Conservation (phyloP, 2,329 filamentous ascomycete species). For the Penicillium sclerotiorum region DNA sequence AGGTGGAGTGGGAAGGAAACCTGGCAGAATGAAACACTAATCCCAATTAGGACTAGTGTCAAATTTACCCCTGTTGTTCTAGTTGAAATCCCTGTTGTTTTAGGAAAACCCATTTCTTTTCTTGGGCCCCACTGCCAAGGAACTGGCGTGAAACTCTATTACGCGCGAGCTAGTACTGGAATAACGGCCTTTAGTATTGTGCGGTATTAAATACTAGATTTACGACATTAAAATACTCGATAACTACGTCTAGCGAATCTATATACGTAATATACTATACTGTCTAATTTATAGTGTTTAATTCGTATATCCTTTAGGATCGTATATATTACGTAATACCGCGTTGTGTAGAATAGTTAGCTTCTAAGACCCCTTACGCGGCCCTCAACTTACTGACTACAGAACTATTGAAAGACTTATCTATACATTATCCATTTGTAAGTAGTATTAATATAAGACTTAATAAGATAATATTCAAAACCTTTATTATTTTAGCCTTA, state of each 20-base stretch:
- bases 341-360: neutral
- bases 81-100: too few relatives aligned
- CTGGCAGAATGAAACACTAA: too few relatives aligned
- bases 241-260: neutral
- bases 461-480: conserved; percentile 1
- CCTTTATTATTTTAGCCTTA: neutral
- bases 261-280: neutral
- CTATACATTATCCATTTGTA: conserved; percentile 8
- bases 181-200: neutral
- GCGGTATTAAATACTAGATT: neutral
- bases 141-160: neutral
- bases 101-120: too few relatives aligned
- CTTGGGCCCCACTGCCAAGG: neutral
- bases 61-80: too few relatives aligned
- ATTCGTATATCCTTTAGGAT: neutral
- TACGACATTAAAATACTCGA: neutral
- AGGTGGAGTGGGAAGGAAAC: too few relatives aligned
- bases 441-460: conserved; percentile 1
- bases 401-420: conserved; percentile 9
- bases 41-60: too few relatives aligned
- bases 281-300: neutral
- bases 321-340: neutral
- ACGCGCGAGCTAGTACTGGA: neutral
- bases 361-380: conserved; percentile 1
- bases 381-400: conserved; percentile 4